Conservation (phyloP, 495 filamentous ascomycete species). For the Aspergillus olivimuriae region DNA sequence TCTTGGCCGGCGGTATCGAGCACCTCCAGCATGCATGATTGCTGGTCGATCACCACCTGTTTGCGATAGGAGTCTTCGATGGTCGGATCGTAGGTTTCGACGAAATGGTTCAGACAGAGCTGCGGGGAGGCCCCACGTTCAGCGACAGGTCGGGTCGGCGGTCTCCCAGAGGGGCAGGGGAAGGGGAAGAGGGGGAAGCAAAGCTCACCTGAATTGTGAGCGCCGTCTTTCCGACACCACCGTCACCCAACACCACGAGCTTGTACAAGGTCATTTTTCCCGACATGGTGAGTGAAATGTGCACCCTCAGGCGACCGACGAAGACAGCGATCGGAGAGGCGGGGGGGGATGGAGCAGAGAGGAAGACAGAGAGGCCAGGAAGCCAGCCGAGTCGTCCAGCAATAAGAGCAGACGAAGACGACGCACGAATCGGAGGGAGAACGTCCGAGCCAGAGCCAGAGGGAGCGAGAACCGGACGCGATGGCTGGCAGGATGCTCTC, state of each 20-base stretch:
- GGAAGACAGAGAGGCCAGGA: not conserved
- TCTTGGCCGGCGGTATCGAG: conserved; percentile 98
- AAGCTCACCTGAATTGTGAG: conserved; percentile 87
- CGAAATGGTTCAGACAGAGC: conserved; percentile 74
- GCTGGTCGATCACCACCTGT: conserved; percentile 94
- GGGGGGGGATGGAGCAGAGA: not conserved
- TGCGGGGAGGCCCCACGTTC: conserved; percentile 21
- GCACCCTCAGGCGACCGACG: not conserved
- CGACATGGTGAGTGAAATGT: conserved; percentile 44
- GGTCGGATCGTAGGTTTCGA: conserved; percentile 91
- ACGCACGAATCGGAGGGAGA: conserved; percentile 7
- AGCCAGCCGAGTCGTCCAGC: too few relatives aligned
- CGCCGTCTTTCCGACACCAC: conserved; percentile 93
- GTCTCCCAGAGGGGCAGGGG: conserved; percentile 1
- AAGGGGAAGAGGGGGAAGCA: conserved; percentile 22
- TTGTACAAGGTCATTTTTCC: conserved; percentile 97
- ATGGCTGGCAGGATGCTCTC: conserved; percentile 8
- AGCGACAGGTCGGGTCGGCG: too few relatives aligned
- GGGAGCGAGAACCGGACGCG: conserved; percentile 11
- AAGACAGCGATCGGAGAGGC: not conserved
- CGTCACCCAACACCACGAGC: conserved; percentile 92
- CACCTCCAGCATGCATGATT: conserved; percentile 97
- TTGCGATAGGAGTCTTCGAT: conserved; percentile 98
- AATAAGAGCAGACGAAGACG: conserved; percentile 2
- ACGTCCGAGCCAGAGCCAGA: conserved; percentile 8